phyloP scores from a whole-genome alignment of 23 red algal genomes.

The Agarophyton chilense region DNA sequence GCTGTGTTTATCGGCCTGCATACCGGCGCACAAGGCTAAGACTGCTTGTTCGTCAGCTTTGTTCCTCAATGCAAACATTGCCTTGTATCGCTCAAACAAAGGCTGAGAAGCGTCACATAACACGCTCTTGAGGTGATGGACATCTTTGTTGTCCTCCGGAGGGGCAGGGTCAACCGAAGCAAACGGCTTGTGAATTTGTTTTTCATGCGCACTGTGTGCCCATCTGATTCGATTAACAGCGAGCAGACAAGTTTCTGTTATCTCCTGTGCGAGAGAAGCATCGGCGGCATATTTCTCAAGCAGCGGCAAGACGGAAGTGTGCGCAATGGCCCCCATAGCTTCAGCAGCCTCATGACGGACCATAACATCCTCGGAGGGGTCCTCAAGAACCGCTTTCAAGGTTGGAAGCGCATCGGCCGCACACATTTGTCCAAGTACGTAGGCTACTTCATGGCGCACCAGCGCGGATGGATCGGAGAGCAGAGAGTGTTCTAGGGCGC shows the following conservation, averaged over 20 bases:
- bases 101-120: slow-evolving; percentile 52
- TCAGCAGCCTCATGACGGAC: slow-evolving; percentile 98
- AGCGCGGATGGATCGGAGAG: slow-evolving; percentile 79
- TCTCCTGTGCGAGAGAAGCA: slow-evolving; percentile 49
- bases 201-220: background rate
- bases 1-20: slow-evolving; percentile 52
- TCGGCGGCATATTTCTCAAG: slow-evolving; percentile 41
- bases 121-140: slow-evolving; percentile 36
- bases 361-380: slow-evolving; percentile 80
- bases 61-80: slow-evolving; percentile 87
- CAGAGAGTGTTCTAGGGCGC: slow-evolving; percentile 51
- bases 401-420: slow-evolving; percentile 22
- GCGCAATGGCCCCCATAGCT: slow-evolving; percentile 90
- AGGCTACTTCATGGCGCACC: slow-evolving; percentile 92
- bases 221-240: slow-evolving; percentile 69
- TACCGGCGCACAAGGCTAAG: slow-evolving; percentile 65
- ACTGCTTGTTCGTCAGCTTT: slow-evolving; percentile 67
- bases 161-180: slow-evolving; percentile 78
- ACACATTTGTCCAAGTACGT: slow-evolving; percentile 94
- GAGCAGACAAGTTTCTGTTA: slow-evolving; percentile 86
- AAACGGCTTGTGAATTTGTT: background rate
- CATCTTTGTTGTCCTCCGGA: background rate
- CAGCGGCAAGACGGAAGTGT: background rate
- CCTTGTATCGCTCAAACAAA: slow-evolving; percentile 79
- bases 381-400: slow-evolving; percentile 39